Evolutionary conservation across 495 filamentous ascomycete genomes (phyloP).

Genomic region (Penicillium longicatenatum): DNA sequence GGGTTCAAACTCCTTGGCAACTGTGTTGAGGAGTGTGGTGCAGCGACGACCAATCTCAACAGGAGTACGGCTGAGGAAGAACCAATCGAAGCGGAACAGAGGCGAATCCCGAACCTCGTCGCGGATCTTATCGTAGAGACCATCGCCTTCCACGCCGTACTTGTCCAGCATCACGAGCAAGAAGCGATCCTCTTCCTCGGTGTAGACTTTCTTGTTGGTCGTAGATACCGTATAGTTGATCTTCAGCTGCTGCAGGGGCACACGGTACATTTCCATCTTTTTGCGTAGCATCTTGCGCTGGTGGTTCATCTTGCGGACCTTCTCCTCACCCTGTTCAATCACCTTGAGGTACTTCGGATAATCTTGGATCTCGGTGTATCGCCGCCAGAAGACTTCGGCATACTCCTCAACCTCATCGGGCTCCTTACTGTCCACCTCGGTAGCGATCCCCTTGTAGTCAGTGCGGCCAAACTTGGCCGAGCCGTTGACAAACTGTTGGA

Average conservation of each 20-base stretch:
- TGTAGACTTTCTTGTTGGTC: conserved; percentile 99
- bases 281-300: conserved; percentile 91
- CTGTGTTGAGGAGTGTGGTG: conserved; percentile 90
- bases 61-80: conserved; percentile 92
- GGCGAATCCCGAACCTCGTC: conserved; percentile 93
- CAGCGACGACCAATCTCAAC: conserved; percentile 89
- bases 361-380: conserved; percentile 84
- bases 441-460: conserved; percentile 79
- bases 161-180: conserved; percentile 89
- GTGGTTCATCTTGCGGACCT: conserved; percentile 81
- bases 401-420: conserved; percentile 84
- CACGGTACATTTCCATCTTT: conserved; percentile 94
- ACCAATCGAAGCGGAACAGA: conserved; percentile 98
- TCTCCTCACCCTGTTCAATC: conserved; percentile 91
- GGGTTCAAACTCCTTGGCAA: conserved; percentile 90
- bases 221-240: conserved; percentile 98
- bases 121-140: conserved; percentile 81
- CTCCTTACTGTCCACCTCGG: conserved; percentile 89
- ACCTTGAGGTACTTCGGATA: conserved; percentile 82
- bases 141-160: conserved; percentile 83
- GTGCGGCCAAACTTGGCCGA: conserved; percentile 88
- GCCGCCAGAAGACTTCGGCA: conserved; percentile 91
- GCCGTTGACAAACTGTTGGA: conserved; percentile 96
- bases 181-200: conserved; percentile 97
- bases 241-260: conserved; percentile 95